Evolutionary conservation across 805 yeast genomes (phyloP), one percentile per base, ranked within the genome.

Genomic region (Naumovozyma dairenensis): DNA sequence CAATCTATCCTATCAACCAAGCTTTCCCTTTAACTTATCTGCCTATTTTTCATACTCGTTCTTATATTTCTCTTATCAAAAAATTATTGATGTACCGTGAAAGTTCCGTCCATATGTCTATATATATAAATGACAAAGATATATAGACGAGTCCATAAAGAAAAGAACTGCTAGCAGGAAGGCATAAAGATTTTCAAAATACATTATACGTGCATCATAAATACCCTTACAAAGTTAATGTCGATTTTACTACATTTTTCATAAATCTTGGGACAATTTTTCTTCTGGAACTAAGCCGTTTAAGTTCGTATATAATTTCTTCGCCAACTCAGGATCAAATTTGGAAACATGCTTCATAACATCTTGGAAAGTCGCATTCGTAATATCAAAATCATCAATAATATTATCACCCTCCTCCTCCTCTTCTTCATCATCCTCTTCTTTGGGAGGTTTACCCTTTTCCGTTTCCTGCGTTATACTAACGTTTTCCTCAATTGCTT

Each of bases 281-380:
- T 40, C 33, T 27, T 53, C 57, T 24, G 49, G 40, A 4, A 55
- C 47, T 30, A 55, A 39, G 0, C 59, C 58, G 6, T 43, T 39
- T 13, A 55, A 39, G 2, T 42, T 34, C 12, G 32, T 38, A 17
- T 38, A 35, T 16, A 56, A 36, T 9, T 42, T 33, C 12, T 40
- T 30, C 1, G 62, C 55, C 9, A 46, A 31, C 4, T 41, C 38
- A 2, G 55, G 49, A 35, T 55, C 53, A 10, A 40, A 34, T 28
- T 49, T 47, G 5, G 44, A 36, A 10, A 58, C 42, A 28, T 50
- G 47, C 5, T 42, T 40, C 10, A 58, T 43, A 16, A 58, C 48
- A 26, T 57, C 60, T 16, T 48, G 43, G 37, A 57, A 57, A 16
- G 43, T 34, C 2, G 60, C 59, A 9, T 46, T 36, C 18, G 49